A percentile compares a stretch with the other conserved stretches of the same genome.
phyloP scores from a whole-genome alignment of 257 asterid species.

The Echium plantagineum region DNA sequence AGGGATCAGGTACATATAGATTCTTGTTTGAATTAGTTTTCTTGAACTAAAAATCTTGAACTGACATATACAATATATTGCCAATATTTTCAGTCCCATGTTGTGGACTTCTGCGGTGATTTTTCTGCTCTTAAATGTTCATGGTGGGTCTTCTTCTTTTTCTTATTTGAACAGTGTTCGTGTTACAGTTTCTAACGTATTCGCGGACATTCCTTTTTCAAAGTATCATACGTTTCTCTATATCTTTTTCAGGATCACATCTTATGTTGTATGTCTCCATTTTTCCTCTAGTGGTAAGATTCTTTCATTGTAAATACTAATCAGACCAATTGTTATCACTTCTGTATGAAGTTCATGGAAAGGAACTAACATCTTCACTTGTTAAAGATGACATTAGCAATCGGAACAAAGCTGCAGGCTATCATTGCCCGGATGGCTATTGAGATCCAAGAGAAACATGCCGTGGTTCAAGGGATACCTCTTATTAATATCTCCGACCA shows the following conservation, averaged over 20 bases:
- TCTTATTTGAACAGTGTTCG: not conserved
- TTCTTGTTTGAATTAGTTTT: not conserved
- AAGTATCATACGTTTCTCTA: not conserved
- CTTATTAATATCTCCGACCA: constrained; percentile 84
- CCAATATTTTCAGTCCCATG: constrained; percentile 38
- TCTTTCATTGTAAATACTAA: constrained; percentile 1
- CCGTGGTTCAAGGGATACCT: constrained; percentile 94
- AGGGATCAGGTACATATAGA: constrained; percentile 58
- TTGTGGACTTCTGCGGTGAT: constrained; percentile 66
- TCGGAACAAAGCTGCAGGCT: constrained; percentile 90
- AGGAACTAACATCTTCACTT: constrained; percentile 25
- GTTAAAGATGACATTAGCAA: constrained; percentile 61
- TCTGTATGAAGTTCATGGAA: not conserved
- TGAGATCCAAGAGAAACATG: constrained; percentile 88
- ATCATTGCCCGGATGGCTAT: constrained; percentile 87
- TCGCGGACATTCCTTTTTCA: not conserved
- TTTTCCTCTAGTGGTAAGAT: constrained; percentile 55
- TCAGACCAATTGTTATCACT: not conserved
- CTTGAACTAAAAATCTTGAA: not conserved
- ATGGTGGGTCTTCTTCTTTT: constrained; percentile 29
- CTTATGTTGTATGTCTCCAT: constrained; percentile 52
- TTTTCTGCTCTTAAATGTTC: constrained; percentile 63
- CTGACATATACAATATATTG: constrained; percentile 8
- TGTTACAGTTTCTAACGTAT: not conserved
- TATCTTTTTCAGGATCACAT: constrained; percentile 50